Evolutionary conservation across 306 rosid species (phyloP).

Genomic region (Prunus davidiana): DNA sequence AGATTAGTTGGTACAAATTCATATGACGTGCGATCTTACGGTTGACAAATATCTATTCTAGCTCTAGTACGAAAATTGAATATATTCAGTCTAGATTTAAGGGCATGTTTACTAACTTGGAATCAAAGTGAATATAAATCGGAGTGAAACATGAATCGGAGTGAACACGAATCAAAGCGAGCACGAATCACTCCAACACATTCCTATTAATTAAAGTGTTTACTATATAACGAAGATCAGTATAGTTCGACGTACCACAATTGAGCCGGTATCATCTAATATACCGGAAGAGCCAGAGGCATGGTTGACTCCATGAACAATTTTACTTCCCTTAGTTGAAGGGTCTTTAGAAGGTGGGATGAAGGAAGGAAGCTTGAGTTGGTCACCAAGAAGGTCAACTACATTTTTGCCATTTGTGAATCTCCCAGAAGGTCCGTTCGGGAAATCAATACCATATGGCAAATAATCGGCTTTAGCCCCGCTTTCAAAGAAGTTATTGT

Average conservation of each 20-base stretch:
- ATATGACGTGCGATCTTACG: too few relatives aligned
- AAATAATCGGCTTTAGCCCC: slow-evolving; percentile 39
- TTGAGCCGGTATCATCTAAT: slow-evolving; percentile 36
- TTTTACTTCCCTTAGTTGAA: slow-evolving; percentile 28
- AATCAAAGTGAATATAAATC: too few relatives aligned
- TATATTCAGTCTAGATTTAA: too few relatives aligned
- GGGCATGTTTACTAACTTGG: too few relatives aligned
- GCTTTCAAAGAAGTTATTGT: slow-evolving; percentile 39
- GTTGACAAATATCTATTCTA: too few relatives aligned
- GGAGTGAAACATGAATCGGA: too few relatives aligned
- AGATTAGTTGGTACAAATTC: not conserved
- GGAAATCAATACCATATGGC: slow-evolving; percentile 50
- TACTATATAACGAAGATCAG: not conserved
- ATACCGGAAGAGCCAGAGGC: slow-evolving; percentile 56
- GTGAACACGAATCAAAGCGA: too few relatives aligned
- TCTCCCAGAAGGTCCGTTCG: slow-evolving; percentile 40
- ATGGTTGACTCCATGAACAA: slow-evolving; percentile 45
- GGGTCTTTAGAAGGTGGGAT: slow-evolving; percentile 27
- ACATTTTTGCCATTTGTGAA: slow-evolving; percentile 52
- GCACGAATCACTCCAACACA: too few relatives aligned
- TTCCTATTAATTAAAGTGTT: too few relatives aligned
- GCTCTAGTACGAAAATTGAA: too few relatives aligned
- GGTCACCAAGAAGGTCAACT: slow-evolving; percentile 24
- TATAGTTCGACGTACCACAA: slow-evolving; percentile 23
- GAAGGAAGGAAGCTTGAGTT: slow-evolving; percentile 5